These are phyloP conservation scores for Lithocarpus polystachyus DNA, from an alignment of 306 rosid species.

Conservation along the genomic window DNA sequence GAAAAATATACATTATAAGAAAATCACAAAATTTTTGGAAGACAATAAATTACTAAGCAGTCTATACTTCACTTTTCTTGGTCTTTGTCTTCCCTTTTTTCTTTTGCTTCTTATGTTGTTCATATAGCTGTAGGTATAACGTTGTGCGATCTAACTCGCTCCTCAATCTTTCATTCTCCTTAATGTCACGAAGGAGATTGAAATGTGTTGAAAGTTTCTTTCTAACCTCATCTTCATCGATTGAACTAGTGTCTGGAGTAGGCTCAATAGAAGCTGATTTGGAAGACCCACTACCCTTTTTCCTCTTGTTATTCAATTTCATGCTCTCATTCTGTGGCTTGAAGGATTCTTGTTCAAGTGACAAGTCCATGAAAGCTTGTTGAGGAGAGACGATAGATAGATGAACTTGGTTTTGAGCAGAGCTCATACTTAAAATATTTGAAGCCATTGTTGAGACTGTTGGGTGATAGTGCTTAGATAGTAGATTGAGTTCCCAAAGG, in stretches of 20 bases:
- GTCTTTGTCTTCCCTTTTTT: constrained; percentile 28
- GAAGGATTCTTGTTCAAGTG: constrained; percentile 56
- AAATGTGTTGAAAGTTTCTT: constrained; percentile 64
- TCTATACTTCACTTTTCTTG: neutral
- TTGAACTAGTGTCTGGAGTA: constrained; percentile 20
- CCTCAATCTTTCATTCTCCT: constrained; percentile 74
- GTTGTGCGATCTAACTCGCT: constrained; percentile 52
- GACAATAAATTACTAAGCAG: constrained; percentile 2
- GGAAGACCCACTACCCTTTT: constrained; percentile 33
- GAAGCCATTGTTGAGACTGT: constrained; percentile 63
- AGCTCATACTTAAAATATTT: constrained; percentile 53
- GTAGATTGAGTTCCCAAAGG: constrained; percentile 88
- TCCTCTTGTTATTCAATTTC: constrained; percentile 52
- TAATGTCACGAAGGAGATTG: constrained; percentile 58
- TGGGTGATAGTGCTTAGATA: constrained; percentile 78
- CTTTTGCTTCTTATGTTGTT: constrained; percentile 68
- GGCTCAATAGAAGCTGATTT: constrained; percentile 26
- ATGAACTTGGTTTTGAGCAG: constrained; percentile 55
- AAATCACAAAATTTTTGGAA: neutral
- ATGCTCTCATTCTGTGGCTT: constrained; percentile 33
- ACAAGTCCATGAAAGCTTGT: constrained; percentile 70
- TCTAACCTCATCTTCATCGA: constrained; percentile 53
- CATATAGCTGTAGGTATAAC: constrained; percentile 49
- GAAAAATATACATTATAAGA: neutral
- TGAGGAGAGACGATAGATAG: constrained; percentile 60